Conservation (phyloP, 495 filamentous ascomycete species). For the Aspergillus ostianus region DNA sequence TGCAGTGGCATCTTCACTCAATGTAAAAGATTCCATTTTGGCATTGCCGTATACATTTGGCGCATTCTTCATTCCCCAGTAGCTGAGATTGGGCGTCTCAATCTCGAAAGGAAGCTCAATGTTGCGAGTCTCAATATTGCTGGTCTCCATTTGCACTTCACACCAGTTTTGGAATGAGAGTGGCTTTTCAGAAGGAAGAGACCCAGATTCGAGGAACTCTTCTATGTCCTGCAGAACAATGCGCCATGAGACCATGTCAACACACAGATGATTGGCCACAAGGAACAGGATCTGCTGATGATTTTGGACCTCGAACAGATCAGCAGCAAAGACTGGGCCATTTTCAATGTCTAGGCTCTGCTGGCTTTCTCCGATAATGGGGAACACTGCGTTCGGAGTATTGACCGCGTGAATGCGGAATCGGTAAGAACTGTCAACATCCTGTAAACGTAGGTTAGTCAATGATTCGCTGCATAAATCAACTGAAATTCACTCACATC, state of each 20-base stretch:
- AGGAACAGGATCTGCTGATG: slow-evolving; percentile 59
- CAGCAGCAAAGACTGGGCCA: slow-evolving; percentile 45
- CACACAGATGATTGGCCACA: slow-evolving; percentile 63
- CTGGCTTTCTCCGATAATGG: slow-evolving; percentile 40
- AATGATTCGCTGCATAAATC: background rate
- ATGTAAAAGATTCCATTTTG: slow-evolving; percentile 39
- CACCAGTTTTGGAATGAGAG: slow-evolving; percentile 68
- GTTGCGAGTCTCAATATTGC: slow-evolving; percentile 20
- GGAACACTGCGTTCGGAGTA: slow-evolving; percentile 30
- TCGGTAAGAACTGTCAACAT: slow-evolving; percentile 41
- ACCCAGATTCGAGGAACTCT: slow-evolving; percentile 51
- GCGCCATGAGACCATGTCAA: slow-evolving; percentile 72
- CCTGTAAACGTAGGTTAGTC: slow-evolving; percentile 18
- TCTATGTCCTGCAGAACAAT: slow-evolving; percentile 66
- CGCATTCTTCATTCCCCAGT: slow-evolving; percentile 52
- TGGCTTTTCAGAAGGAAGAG: slow-evolving; percentile 36
- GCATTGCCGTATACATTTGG: slow-evolving; percentile 51
- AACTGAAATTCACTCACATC: slow-evolving; percentile 22
- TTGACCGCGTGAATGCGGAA: slow-evolving; percentile 35
- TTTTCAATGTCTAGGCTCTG: slow-evolving; percentile 37
- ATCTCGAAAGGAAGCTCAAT: slow-evolving; percentile 36
- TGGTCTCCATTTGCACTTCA: slow-evolving; percentile 41
- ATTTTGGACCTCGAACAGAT: slow-evolving; percentile 53
- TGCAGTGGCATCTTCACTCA: slow-evolving; percentile 44
- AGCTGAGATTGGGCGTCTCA: slow-evolving; percentile 34